Conservation (phyloP, 1,284 basidiomycete genomes). For the Boletus semigastroideus region DNA sequence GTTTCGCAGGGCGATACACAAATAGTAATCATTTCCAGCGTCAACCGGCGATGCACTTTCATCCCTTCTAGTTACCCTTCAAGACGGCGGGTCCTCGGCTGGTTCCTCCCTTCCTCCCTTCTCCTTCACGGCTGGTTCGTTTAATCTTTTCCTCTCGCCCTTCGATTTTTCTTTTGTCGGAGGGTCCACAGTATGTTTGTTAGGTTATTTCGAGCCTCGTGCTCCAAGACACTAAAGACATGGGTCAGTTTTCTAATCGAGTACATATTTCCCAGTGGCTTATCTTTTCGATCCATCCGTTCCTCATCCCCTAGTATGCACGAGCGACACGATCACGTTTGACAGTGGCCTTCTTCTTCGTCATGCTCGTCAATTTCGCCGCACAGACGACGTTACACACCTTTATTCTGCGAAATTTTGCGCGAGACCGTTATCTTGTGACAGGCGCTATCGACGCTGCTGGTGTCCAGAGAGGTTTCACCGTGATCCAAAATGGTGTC, state of each 20-base stretch:
- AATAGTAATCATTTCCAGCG: neutral
- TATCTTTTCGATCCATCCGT: neutral
- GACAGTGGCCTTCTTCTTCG: conserved; percentile 44
- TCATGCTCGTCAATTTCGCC: conserved; percentile 38
- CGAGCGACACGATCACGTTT: conserved; percentile 44
- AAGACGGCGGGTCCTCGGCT: neutral
- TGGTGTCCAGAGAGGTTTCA: conserved; percentile 16
- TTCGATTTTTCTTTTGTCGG: neutral
- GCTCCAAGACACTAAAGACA: conserved; percentile 1
- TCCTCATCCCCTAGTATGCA: conserved; percentile 34
- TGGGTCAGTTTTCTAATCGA: conserved; percentile 13
- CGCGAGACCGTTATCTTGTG: conserved; percentile 33
- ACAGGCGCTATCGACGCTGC: conserved; percentile 24
- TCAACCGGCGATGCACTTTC: neutral
- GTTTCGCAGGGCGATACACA: neutral
- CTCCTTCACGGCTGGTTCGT: conserved; percentile 18
- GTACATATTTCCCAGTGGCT: neutral
- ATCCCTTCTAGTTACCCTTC: neutral
- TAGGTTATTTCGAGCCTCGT: neutral
- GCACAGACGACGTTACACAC: conserved; percentile 39
- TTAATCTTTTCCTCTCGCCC: neutral
- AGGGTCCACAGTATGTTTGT: neutral
- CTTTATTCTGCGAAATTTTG: conserved; percentile 35
- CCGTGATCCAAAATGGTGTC: conserved; percentile 1
- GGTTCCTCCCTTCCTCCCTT: neutral